Evolutionary conservation across 192 early-diverging fungal genomes (phyloP).

Genomic region (Backusella westeae): DNA sequence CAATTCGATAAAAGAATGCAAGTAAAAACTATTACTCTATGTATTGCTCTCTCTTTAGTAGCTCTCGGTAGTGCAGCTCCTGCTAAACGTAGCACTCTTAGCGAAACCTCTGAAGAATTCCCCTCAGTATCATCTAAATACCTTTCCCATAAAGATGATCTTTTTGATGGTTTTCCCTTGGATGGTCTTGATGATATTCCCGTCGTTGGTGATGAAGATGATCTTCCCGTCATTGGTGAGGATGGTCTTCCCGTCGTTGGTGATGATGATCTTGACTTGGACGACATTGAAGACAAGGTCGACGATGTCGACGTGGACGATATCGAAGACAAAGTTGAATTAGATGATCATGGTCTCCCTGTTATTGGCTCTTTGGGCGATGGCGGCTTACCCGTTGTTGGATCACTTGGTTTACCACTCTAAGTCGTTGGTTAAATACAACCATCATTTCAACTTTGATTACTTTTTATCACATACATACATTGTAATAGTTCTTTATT

Average conservation of each 20-base stretch:
- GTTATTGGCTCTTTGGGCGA: not conserved
- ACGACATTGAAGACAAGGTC: not conserved
- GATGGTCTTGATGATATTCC: not conserved
- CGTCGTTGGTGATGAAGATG: not conserved
- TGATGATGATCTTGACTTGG: not conserved
- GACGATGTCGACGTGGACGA: not conserved
- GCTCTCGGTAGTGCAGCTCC: not conserved
- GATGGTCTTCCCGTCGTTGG: not conserved
- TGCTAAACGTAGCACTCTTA: constrained; percentile 1
- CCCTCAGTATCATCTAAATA: not conserved
- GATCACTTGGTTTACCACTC: not conserved
- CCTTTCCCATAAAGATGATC: not conserved
- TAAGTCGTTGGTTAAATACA: not conserved
- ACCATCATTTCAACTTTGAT: not conserved
- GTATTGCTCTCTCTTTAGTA: not conserved
- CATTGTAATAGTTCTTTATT: not conserved
- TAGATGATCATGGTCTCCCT: not conserved
- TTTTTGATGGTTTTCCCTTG: not conserved
- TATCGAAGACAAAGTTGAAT: not conserved
- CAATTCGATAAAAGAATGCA: not conserved
- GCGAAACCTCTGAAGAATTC: not conserved
- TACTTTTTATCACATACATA: not conserved
- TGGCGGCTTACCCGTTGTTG: not conserved
- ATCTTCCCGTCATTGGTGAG: not conserved
- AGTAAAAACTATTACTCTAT: not conserved